A percentile compares a stretch with the other conserved stretches of the same genome.
Conservation (phyloP, 1,284 basidiomycete species). For the Cryptococcus jaspeensis region DNA sequence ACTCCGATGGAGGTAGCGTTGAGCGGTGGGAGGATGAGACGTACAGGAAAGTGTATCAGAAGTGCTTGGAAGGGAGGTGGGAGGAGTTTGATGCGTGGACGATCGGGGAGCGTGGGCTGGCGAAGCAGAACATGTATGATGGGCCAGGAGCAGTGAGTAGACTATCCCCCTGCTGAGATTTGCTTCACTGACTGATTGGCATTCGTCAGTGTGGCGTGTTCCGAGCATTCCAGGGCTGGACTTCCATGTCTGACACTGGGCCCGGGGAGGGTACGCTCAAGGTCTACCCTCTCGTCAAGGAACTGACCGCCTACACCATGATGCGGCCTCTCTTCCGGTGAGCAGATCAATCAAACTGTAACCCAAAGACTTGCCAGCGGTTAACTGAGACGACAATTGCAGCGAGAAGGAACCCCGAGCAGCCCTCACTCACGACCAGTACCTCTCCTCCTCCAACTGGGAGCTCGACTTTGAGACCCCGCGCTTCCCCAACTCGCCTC, state of each 20-base stretch:
- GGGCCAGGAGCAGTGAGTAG: conserved; percentile 37
- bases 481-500: conserved; percentile 63
- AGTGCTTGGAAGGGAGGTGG: conserved; percentile 64
- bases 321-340: conserved; percentile 71
- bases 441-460: conserved; percentile 62
- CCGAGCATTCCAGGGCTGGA: conserved; percentile 72
- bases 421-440: conserved; percentile 25
- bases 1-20: conserved; percentile 71
- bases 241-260: conserved; percentile 60
- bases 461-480: conserved; percentile 61
- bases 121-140: conserved; percentile 48
- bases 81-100: conserved; percentile 50
- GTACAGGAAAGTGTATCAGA: conserved; percentile 60
- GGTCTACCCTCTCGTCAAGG: conserved; percentile 70
- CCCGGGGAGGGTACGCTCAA: conserved; percentile 70
- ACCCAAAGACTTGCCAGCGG: background rate
- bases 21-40: conserved; percentile 74
- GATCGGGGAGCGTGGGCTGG: conserved; percentile 33
- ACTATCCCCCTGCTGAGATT: background rate
- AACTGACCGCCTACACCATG: conserved; percentile 73
- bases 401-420: conserved; percentile 15
- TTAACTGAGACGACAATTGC: background rate
- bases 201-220: conserved; percentile 65
- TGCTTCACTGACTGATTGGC: background rate
- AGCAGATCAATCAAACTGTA: background rate